Evolutionary conservation across 257 asterid species (phyloP).

Genomic region (Scutellaria baicalensis): DNA sequence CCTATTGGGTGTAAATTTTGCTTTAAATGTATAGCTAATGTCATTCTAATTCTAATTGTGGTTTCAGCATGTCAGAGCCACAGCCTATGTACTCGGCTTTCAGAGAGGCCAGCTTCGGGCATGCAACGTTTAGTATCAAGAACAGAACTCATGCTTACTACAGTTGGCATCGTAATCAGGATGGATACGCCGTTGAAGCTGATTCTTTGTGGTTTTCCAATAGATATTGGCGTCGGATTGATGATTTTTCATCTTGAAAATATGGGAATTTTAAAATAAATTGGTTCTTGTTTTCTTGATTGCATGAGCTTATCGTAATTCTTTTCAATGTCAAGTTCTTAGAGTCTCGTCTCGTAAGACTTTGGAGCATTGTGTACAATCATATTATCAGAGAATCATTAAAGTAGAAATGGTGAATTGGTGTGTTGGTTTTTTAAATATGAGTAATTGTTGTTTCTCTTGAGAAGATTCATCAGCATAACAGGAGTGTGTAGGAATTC

Average conservation of each 20-base stretch:
- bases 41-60: background rate
- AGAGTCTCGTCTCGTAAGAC: no score
- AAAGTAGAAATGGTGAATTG: no score
- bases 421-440: no score
- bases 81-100: conserved; percentile 84
- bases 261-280: background rate
- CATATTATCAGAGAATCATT: background rate
- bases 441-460: no score
- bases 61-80: conserved; percentile 76
- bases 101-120: conserved; percentile 95
- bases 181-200: conserved; percentile 63
- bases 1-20: background rate
- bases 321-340: background rate
- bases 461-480: no score
- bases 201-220: conserved; percentile 73
- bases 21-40: background rate
- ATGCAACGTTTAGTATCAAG: conserved; percentile 63
- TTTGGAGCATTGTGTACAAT: background rate
- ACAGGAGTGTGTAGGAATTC: no score
- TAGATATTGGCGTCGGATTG: conserved; percentile 48
- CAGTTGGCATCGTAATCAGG: conserved; percentile 83
- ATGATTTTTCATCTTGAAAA: conserved; percentile 40
- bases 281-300: no score
- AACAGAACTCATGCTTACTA: conserved; percentile 71
- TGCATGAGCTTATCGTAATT: background rate